These are phyloP conservation scores for Nemania sp. DNA, from an alignment of 2,329 filamentous ascomycete genomes.

Conservation along the genomic window DNA sequence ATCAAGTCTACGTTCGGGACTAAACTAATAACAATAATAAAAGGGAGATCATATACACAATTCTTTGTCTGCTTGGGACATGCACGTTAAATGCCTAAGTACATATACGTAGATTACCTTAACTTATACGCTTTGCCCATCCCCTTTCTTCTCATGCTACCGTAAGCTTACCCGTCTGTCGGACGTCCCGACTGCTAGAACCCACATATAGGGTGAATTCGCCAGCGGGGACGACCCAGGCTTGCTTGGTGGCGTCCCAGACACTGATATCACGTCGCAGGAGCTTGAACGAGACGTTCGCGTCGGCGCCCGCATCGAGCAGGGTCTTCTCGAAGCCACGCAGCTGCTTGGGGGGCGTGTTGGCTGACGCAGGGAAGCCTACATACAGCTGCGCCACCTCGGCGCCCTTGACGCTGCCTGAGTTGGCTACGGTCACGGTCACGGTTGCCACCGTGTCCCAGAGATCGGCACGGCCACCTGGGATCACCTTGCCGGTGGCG, in stretches of 20 bases:
- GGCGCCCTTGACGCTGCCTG: slow-evolving; percentile 69
- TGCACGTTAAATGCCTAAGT: background rate
- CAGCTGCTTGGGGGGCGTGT: slow-evolving; percentile 62
- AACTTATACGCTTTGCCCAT: too few species aligned
- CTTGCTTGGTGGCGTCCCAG: slow-evolving; percentile 70
- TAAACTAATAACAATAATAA: background rate
- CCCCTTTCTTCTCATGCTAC: slow-evolving; percentile 31
- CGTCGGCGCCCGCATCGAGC: slow-evolving; percentile 60
- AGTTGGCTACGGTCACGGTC: slow-evolving; percentile 73
- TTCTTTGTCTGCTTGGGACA: background rate
- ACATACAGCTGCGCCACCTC: slow-evolving; percentile 74
- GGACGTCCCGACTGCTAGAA: slow-evolving; percentile 60
- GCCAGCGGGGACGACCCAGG: slow-evolving; percentile 62
- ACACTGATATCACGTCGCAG: slow-evolving; percentile 72
- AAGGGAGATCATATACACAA: slow-evolving; percentile 3
- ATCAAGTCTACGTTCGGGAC: background rate
- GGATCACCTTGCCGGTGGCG: slow-evolving; percentile 54
- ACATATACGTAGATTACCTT: background rate
- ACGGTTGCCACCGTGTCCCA: slow-evolving; percentile 62
- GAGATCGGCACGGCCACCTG: slow-evolving; percentile 61
- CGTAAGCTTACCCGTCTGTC: slow-evolving; percentile 53
- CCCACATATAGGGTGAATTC: slow-evolving; percentile 58
- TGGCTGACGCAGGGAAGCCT: slow-evolving; percentile 56
- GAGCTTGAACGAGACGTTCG: slow-evolving; percentile 64
- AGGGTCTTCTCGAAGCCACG: slow-evolving; percentile 72